Evolutionary conservation across 805 yeast species (phyloP).

Genomic region (Candida coquimbonensis): DNA sequence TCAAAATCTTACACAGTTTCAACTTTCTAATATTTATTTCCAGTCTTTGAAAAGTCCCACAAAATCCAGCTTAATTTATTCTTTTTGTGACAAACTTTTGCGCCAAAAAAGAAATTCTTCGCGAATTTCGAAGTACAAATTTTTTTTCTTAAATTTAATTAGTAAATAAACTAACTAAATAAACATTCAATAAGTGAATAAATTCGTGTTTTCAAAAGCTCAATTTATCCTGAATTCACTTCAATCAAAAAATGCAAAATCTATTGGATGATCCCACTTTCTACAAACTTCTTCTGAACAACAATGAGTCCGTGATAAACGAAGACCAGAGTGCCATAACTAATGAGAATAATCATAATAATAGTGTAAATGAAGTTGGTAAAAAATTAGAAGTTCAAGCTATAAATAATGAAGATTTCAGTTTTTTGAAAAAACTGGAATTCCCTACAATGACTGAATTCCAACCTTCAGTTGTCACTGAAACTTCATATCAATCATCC

Average conservation of each 20-base stretch:
- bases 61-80: background rate
- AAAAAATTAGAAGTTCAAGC: too few relatives aligned
- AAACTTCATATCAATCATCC: constrained; percentile 13
- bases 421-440: constrained; percentile 8
- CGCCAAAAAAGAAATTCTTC: background rate
- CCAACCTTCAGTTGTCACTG: constrained; percentile 5
- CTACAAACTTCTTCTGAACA: constrained; percentile 16
- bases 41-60: background rate
- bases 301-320: constrained; percentile 7
- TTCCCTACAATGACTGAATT: constrained; percentile 6
- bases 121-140: too few relatives aligned
- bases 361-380: background rate
- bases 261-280: constrained; percentile 20
- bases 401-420: constrained; percentile 3
- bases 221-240: too few relatives aligned
- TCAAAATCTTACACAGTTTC: background rate
- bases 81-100: background rate
- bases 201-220: background rate
- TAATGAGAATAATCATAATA: background rate
- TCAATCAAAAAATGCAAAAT: constrained; percentile 12
- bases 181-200: background rate
- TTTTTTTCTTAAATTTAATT: too few relatives aligned
- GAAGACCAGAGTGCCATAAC: background rate
- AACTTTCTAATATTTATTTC: too few relatives aligned
- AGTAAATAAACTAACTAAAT: too few relatives aligned